phyloP scores from a whole-genome alignment of 208 protist species.

The Crithidia fasciculata region DNA sequence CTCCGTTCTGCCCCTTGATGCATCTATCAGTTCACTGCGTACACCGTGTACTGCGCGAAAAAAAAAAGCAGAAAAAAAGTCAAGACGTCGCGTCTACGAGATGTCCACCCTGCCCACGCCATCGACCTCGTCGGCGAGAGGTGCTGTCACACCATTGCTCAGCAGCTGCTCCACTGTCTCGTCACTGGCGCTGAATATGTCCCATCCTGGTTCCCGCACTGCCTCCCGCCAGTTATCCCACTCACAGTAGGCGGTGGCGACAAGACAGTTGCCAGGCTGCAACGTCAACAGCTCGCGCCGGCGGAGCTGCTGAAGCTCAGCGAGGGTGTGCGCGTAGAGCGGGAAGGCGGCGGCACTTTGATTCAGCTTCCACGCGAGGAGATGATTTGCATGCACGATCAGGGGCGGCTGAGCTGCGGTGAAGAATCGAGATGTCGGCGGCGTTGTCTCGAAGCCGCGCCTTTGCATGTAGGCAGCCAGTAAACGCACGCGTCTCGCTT shows the following conservation, averaged over 20 bases:
- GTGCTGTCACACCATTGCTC: slow-evolving; percentile 24
- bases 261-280: slow-evolving; percentile 48
- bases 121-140: background rate
- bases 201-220: slow-evolving; percentile 70
- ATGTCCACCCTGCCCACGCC: slow-evolving; percentile 22
- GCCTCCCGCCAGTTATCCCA: slow-evolving; percentile 86
- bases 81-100: background rate
- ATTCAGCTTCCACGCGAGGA: slow-evolving; percentile 66
- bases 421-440: background rate
- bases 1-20: too few species aligned
- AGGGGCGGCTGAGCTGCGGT: slow-evolving; percentile 30
- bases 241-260: slow-evolving; percentile 61
- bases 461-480: slow-evolving; percentile 34
- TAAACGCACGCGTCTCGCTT: slow-evolving; percentile 22
- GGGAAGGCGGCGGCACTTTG: slow-evolving; percentile 37
- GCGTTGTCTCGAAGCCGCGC: slow-evolving; percentile 30
- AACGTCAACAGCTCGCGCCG: slow-evolving; percentile 37
- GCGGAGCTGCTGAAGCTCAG: slow-evolving; percentile 51
- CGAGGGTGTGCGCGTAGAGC: slow-evolving; percentile 74
- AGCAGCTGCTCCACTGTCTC: slow-evolving; percentile 45
- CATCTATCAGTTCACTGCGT: background rate
- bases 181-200: slow-evolving; percentile 49
- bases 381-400: slow-evolving; percentile 76
- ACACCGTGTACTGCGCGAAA: background rate
- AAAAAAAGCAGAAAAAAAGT: slow-evolving; percentile 1